Base-by-base conservation (phyloP, 2,329 filamentous ascomycete genomes). In the Tolypocladium tundrense region DNA sequence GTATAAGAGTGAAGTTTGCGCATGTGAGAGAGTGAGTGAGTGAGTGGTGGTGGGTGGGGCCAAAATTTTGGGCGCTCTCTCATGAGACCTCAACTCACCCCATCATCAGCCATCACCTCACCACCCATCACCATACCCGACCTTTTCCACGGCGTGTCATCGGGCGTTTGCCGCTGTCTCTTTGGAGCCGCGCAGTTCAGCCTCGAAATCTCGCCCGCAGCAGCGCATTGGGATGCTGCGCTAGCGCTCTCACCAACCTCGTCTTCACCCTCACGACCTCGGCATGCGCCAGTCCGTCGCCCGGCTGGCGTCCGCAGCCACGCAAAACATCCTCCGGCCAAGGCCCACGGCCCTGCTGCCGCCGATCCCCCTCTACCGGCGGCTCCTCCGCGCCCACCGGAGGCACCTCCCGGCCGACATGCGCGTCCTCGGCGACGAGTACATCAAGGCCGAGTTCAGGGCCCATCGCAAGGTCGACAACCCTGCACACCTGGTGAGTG, bases 361-460 rank as follows among this genome's bases (percentile, higher is more conserved):
- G 7, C 92, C 92, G 0, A 88, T 97, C 53, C 90, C 87, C 2
- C 82, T 99, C 10, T 99, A 97, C 77, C 84, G 94, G 60, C 86
- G 94, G 41, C 76, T 99, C 33, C 79, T 99, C 37, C 87, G 94
- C 63, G 86, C 89, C 4, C 94, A 99, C 74, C 84, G 94, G 64
- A 90, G 87, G 67, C 82, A 88, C 66, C 77, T 99, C 11, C 85
- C 87, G 0, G 66, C 74, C 1, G 88, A 96, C 57, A 83, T 85
- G 85, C 85, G 94, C 41, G 59, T 96, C 5, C 76, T 99, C 9
- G 94, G 94, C 5, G 94, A 99, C 69, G 85, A 91, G 71, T 99
- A 97, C 73, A 80, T 97, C 71, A 97, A 95, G 75, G 84, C 85
- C 52, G 94, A 99, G 75, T 99, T 97, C 66, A 82, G 90, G 60